Evolutionary conservation across 1,139 yeast genomes (phyloP), one percentile per base, ranked within the genome.

Genomic region (Geotrichum phurueaensis): DNA sequence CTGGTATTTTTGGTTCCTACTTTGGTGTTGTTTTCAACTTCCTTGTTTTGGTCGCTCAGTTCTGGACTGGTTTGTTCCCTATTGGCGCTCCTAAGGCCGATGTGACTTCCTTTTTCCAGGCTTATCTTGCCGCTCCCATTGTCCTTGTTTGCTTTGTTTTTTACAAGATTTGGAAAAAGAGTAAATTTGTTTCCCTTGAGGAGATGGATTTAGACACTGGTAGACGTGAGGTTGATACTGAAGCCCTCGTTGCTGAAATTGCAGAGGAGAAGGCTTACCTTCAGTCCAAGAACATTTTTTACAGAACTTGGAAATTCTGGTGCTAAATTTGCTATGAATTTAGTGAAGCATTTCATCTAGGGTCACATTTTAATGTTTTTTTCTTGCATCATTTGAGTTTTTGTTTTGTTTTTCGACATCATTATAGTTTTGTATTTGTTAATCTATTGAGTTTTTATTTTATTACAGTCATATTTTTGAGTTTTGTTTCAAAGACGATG

Each of bases 41-140:
- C 52, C 77, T 86, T 65, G 87, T 90, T 61, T 78, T 91, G 64
- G 75, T 85, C 64, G 91, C 94, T 33, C 96, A 89, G 77, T 86
- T 88, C 75, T 87, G 92, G 91, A 80, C 86, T 57, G 91, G 94
- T 3, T 74, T 88, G 59, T 85, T 78, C 75, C 96, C 96, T 62
- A 72, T 86, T 61, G 88, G 86, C 27, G 78, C 68, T 1, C 55
- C 48, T 15, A 65, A 60, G 20, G 78, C 71, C 47, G 63, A 66
- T 71, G 87, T 86, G 68, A 66, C 70, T 25, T 67, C 68, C 61
- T 84, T 84, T 71, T 84, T 84, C 76, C 74, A 77, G 71, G 71
- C 78, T 57, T 84, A 83, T 70, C 72, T 84, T 67, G 84, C 86
- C 61, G 78, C 78, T 33, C 82, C 83, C 12, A 80, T 84, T 53